Evolutionary conservation across 139 green algal genomes (phyloP).

Genomic region (Coelastrella sp.): DNA sequence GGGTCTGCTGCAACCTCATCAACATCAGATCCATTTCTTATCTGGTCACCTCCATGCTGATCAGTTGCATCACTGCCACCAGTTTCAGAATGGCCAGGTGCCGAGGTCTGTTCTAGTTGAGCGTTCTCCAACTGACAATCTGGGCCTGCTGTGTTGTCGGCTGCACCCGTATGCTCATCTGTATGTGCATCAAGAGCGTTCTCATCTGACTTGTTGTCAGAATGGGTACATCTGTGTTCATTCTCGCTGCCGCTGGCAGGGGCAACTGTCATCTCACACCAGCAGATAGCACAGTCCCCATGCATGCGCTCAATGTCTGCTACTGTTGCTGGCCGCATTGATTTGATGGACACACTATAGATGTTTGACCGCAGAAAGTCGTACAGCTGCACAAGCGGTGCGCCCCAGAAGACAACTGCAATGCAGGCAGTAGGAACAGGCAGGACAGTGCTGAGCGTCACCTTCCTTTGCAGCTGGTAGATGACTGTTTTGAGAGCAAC

Average conservation of each 20-base stretch:
- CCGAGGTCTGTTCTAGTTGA: too few relatives aligned
- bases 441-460: not conserved
- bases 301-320: slow-evolving; percentile 83
- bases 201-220: too few relatives aligned
- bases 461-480: not conserved
- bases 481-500: too few relatives aligned
- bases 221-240: too few relatives aligned
- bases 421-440: too few relatives aligned
- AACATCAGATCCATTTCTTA: too few relatives aligned
- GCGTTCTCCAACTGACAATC: too few relatives aligned
- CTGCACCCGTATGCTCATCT: too few relatives aligned
- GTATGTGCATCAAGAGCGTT: too few relatives aligned
- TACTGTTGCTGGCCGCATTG: slow-evolving; percentile 64
- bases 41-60: too few relatives aligned
- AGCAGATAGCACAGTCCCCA: slow-evolving; percentile 85
- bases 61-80: too few relatives aligned
- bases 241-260: not conserved
- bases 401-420: slow-evolving; percentile 85
- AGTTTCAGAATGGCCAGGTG: not conserved
- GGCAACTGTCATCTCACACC: slow-evolving; percentile 69
- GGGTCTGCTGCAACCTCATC: too few relatives aligned
- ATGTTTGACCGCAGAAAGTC: slow-evolving; percentile 50
- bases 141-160: not conserved
- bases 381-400: slow-evolving; percentile 54
- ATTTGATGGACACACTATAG: slow-evolving; percentile 49